Evolutionary conservation across 371 early-diverging fungal genomes (phyloP), one percentile per base, ranked within the genome.

Genomic region (Saksenaea vasiformis): DNA sequence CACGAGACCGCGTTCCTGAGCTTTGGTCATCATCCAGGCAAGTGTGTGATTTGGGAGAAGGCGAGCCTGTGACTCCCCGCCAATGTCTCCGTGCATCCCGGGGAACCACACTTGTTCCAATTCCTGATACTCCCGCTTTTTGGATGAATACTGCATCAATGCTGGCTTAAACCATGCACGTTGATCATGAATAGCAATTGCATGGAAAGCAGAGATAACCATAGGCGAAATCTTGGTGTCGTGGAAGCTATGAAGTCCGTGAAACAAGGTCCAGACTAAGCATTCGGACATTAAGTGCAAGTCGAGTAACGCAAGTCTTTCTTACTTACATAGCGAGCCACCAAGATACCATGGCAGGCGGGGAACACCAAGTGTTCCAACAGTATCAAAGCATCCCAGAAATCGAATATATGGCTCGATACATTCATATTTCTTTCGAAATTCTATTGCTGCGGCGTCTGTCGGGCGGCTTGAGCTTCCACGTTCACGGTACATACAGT

Each of bases 21-120:
- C 78, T 43, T 67, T 72, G 17, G 37, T 35, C 75, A 72, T 72
- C 69, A 78, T 78, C 78, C 78, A 78, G 5, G 37, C 58, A 22
- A 78, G 51, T 2, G 75, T 58, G 15, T 78, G 78, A 51, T 65
- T 72, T 4, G 71, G 43, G 22, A 78, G 57, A 2, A 72, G 28
- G 19, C 62, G 51, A 11, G 58, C 36, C 57, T 64, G 60, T 0
- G 60, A 44, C 22, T 55, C 68, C 17, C 69, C 77, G 5, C 73
- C 73, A 14, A 78, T 65, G 51, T 78, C 78, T 5, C 58, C 51
- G 37, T 78, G 78, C 64, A 69, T 69, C 22, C 78, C 78, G 17
- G 78, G 78, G 56, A 78, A 78, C 78, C 78, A 78, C 1, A 72
- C 35, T 61, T 78, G 75, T 36, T 70, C 69, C 4, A 78, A 44